Evolutionary conservation across 257 asterid genomes (phyloP).

Genomic region (Osmanthus fragrans): DNA sequence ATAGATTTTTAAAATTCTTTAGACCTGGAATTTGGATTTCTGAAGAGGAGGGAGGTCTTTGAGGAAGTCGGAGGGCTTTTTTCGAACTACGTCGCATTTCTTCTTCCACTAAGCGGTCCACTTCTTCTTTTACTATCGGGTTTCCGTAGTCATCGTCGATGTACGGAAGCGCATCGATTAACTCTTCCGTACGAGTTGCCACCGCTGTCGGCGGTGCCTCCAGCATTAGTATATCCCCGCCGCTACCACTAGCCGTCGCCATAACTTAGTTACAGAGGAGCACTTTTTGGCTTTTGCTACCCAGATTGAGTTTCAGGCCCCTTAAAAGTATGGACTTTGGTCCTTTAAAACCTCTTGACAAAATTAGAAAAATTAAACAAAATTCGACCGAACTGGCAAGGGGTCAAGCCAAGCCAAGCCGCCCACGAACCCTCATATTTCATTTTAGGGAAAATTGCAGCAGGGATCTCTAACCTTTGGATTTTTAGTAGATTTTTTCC

Average conservation of each 20-base stretch:
- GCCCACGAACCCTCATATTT: too few species aligned
- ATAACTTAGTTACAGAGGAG: not conserved
- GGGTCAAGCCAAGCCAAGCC: too few species aligned
- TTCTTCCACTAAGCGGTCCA: constrained; percentile 85
- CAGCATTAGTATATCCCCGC: constrained; percentile 69
- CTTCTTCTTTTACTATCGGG: constrained; percentile 74
- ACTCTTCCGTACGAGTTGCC: constrained; percentile 47
- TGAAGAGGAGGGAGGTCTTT: constrained; percentile 85
- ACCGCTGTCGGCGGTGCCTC: constrained; percentile 76
- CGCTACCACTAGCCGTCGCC: constrained; percentile 38
- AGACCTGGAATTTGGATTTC: constrained; percentile 61
- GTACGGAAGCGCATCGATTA: constrained; percentile 94
- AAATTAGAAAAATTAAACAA: too few species aligned
- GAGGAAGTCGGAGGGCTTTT: constrained; percentile 93
- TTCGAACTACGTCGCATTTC: constrained; percentile 90
- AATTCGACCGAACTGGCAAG: too few species aligned
- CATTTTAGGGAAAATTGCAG: too few species aligned
- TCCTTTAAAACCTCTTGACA: not conserved
- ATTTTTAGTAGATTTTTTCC: too few species aligned
- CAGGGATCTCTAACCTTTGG: too few species aligned
- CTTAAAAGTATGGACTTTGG: not conserved
- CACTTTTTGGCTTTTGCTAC: not conserved
- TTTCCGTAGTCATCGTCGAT: constrained; percentile 91
- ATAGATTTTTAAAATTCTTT: not conserved
- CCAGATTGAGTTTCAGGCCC: not conserved